Evolutionary conservation across 441 rosid genomes (phyloP), one percentile per base, ranked within the genome.

Genomic region (Theobroma grandiflorum): DNA sequence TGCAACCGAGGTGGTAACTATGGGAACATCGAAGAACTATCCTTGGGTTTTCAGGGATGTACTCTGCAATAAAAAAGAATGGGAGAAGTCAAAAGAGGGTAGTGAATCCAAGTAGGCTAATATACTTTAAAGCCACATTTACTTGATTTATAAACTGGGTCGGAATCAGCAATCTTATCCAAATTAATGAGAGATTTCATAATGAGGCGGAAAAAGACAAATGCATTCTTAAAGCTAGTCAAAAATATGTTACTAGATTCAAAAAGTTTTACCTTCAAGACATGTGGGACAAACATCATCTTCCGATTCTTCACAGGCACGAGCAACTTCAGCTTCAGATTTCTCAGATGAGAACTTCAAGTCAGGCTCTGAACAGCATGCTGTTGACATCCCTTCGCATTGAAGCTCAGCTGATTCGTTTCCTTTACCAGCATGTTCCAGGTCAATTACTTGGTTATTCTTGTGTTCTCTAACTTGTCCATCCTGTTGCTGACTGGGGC

Each of bases 231-330:
- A 59, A 31, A 59, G 65, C 4, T 59, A 59, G 38, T 26, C 65
- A 26, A 59, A 2, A 10, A 14, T 59, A 26, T 6, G 33, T 20
- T n/a, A n/a, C 47, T 65, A 9, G 15, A 14, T 18, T 9, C 18
- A 58, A 76, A 68, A 38, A 2, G 20, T 14, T 4, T 79, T 84
- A 85, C 93, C 92, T 87, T 87, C 86, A 11, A 89, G 89, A 76
- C 92, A 91, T 70, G 84, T 87, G 26, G 91, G 88, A 76, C 92
- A 89, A 71, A 76, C 77, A 67, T 89, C 91, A 11, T 88, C 88
- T 22, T 86, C 78, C 0, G 82, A 58, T 35, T 42, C 71, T 75
- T 67, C n/a, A 67, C 4, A 15, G 64, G 20, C 18, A 69, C 11
- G 26, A 69, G 38, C 38, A 69, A 45, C 57, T 45, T 47, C 52